phyloP scores from a whole-genome alignment of 2,329 filamentous ascomycete genomes.

The Talaromyces sp. region DNA sequence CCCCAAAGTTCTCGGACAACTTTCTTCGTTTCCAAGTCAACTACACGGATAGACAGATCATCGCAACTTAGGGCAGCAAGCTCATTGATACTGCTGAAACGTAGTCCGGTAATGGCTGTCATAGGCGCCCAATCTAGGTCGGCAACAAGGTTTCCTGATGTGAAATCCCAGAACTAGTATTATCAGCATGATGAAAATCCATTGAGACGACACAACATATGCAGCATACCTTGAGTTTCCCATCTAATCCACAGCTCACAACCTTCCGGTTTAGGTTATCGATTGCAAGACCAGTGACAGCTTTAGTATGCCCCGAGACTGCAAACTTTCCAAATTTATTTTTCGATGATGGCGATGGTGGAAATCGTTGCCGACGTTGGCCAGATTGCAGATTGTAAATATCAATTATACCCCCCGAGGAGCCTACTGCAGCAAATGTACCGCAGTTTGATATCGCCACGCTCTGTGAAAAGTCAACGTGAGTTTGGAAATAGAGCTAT shows the following conservation, averaged over 20 bases:
- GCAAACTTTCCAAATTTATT: constrained; percentile 22
- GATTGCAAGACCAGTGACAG: constrained; percentile 79
- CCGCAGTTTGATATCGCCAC: constrained; percentile 88
- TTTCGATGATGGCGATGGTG: constrained; percentile 63
- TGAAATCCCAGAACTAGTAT: constrained; percentile 80
- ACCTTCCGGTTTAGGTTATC: constrained; percentile 84
- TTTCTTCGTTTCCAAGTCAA: constrained; percentile 85
- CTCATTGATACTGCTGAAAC: constrained; percentile 77
- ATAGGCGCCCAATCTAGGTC: constrained; percentile 80
- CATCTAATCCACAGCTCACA: constrained; percentile 82
- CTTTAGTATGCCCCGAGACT: constrained; percentile 59
- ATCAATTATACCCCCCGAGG: constrained; percentile 74
- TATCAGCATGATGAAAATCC: not conserved
- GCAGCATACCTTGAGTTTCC: constrained; percentile 65
- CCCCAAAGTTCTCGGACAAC: constrained; percentile 92
- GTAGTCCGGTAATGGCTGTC: constrained; percentile 68
- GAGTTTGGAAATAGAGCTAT: not conserved
- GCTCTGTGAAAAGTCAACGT: constrained; percentile 48
- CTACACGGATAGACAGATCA: constrained; percentile 78
- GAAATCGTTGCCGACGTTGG: constrained; percentile 79
- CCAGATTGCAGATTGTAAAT: constrained; percentile 98
- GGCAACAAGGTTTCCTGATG: constrained; percentile 70
- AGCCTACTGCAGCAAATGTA: constrained; percentile 88
- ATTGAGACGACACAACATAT: not conserved
- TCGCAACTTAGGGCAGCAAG: constrained; percentile 84